Evolutionary conservation across 192 early-diverging fungal species (phyloP).

Genomic region (Umbelopsis isabellina): DNA sequence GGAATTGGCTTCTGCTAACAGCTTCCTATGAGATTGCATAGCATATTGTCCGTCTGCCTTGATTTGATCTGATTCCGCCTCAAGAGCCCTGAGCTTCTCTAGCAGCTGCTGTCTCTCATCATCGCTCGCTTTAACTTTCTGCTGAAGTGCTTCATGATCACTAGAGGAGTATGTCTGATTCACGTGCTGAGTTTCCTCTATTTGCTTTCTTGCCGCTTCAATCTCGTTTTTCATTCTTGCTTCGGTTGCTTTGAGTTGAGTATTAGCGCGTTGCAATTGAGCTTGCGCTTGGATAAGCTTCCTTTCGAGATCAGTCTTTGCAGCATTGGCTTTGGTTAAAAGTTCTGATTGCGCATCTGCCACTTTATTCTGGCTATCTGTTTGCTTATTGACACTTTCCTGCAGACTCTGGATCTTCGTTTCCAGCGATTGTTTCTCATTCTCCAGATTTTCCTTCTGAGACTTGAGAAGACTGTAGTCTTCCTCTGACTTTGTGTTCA

Average conservation of each 20-base stretch:
- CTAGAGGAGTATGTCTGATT: not conserved
- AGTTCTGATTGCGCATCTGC: not conserved
- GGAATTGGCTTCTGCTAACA: too few relatives aligned
- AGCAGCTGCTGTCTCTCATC: not conserved
- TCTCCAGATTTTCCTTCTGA: too few relatives aligned
- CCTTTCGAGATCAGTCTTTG: not conserved
- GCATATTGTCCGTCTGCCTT: not conserved
- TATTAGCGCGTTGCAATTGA: constrained; percentile 8
- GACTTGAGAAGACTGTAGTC: too few relatives aligned
- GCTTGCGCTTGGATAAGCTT: constrained; percentile 15
- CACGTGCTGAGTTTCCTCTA: not conserved
- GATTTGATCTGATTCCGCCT: not conserved
- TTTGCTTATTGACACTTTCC: too few relatives aligned
- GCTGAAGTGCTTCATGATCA: not conserved
- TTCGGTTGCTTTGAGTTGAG: not conserved
- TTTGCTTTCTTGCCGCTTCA: not conserved
- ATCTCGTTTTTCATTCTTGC: not conserved
- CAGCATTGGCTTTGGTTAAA: not conserved
- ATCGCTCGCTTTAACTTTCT: not conserved
- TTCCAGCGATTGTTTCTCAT: too few relatives aligned
- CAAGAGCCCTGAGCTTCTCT: not conserved
- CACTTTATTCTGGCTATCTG: not conserved
- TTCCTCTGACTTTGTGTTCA: too few relatives aligned
- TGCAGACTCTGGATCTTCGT: too few relatives aligned
- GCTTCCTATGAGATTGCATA: too few relatives aligned